A percentile compares a stretch with the other conserved stretches of the same genome.
phyloP scores from a whole-genome alignment of 805 yeast genomes.

The Metschnikowia bowlesiae region DNA sequence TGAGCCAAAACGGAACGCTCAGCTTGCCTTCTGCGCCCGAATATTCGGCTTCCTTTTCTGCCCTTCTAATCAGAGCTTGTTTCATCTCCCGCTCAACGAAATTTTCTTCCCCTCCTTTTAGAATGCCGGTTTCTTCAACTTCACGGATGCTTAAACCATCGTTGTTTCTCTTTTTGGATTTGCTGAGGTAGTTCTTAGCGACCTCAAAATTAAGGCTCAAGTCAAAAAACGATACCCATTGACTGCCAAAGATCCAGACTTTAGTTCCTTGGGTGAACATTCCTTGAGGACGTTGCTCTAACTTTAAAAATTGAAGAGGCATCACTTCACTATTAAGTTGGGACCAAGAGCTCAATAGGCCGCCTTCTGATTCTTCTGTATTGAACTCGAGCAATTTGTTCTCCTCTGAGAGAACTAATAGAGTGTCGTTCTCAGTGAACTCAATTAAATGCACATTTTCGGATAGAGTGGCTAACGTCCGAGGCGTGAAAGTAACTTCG shows the following conservation, averaged over 20 bases:
- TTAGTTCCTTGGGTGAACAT: conserved; percentile 50
- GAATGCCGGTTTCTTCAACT: conserved; percentile 17
- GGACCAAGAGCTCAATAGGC: conserved; percentile 71
- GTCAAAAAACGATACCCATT: conserved; percentile 77
- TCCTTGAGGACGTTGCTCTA: conserved; percentile 70
- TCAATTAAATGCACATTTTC: conserved; percentile 56
- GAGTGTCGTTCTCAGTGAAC: conserved; percentile 48
- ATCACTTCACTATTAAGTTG: conserved; percentile 66
- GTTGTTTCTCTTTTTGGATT: conserved; percentile 39
- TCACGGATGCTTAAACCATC: conserved; percentile 38
- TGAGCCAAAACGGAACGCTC: conserved; percentile 61
- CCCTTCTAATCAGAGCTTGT: conserved; percentile 17
- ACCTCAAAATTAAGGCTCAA: conserved; percentile 53
- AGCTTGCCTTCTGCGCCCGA: conserved; percentile 16
- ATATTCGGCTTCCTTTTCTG: conserved; percentile 27
- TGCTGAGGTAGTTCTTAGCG: conserved; percentile 21
- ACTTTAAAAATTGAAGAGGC: conserved; percentile 55
- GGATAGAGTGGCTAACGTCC: conserved; percentile 54
- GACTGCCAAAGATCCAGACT: conserved; percentile 84
- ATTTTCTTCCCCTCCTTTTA: conserved; percentile 3
- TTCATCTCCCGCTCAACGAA: conserved; percentile 11
- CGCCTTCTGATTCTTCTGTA: conserved; percentile 8
- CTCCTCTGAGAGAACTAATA: conserved; percentile 67
- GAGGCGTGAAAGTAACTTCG: conserved; percentile 22
- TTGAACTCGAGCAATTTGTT: conserved; percentile 68